These are phyloP conservation scores for Fomitopsis schrenkii DNA, from an alignment of 1,284 basidiomycete genomes.

Conservation along the genomic window DNA sequence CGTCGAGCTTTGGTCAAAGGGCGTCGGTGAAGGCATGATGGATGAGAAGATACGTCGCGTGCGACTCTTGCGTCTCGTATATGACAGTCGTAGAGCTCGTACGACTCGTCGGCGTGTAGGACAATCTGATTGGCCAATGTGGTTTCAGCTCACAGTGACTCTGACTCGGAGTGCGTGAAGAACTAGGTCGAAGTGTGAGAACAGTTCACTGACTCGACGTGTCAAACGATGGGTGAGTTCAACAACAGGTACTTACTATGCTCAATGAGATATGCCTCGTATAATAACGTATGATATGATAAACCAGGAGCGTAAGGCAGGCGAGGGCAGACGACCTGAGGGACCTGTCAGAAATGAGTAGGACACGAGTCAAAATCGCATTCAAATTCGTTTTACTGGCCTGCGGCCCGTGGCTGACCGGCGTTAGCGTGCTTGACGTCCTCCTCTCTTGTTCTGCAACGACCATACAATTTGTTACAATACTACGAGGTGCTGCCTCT, in stretches of 20 bases:
- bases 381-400: neutral
- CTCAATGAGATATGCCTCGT: too few species aligned
- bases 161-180: neutral
- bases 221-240: too few species aligned
- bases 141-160: neutral
- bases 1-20: slow-evolving; percentile 17
- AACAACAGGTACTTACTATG: too few species aligned
- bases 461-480: too few species aligned
- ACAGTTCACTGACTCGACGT: too few species aligned
- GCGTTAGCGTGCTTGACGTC: too few species aligned
- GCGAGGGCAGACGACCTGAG: neutral
- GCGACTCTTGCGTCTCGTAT: neutral
- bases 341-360: neutral
- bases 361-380: neutral
- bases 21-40: slow-evolving; percentile 9
- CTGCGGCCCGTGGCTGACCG: too few species aligned
- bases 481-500: neutral
- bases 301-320: too few species aligned
- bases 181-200: too few species aligned
- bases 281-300: too few species aligned
- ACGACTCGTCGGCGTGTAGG: neutral
- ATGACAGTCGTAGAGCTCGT: neutral
- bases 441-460: neutral
- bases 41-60: neutral
- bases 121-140: neutral